These are phyloP conservation scores for Microdochium trichocladiopsis DNA, from an alignment of 2,329 filamentous ascomycete species.

Conservation along the genomic window DNA sequence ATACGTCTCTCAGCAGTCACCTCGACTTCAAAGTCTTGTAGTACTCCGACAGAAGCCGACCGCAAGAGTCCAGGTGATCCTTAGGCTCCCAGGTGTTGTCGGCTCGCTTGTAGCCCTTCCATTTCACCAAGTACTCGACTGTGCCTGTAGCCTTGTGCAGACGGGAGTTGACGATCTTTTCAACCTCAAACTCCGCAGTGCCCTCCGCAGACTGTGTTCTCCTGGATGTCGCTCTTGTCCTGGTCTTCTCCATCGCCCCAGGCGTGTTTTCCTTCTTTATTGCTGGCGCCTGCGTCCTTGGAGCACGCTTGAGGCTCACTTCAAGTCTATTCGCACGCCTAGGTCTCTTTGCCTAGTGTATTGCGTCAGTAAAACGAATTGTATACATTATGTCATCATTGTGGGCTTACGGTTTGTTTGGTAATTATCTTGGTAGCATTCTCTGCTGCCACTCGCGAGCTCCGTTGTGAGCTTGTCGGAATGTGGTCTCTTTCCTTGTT, in stretches of 20 bases:
- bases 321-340: no score
- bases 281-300: no score
- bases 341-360: no score
- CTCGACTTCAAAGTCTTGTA: conserved; percentile 2
- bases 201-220: not conserved
- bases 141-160: conserved; percentile 27
- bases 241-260: not conserved
- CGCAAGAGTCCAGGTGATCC: conserved; percentile 32
- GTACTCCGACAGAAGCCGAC: conserved; percentile 8
- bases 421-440: not conserved
- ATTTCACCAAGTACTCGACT: conserved; percentile 41
- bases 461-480: no score
- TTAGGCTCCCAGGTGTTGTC: conserved; percentile 49
- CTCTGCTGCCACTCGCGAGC: no score
- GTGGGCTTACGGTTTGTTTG: not conserved
- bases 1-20: not conserved
- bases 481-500: no score
- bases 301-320: no score
- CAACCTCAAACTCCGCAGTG: conserved; percentile 31
- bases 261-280: no score
- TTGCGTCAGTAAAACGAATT: no score
- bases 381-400: not conserved
- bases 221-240: not conserved
- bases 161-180: conserved; percentile 33
- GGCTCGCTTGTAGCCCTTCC: conserved; percentile 36